Base-by-base conservation (phyloP, 2,329 filamentous ascomycete species). In the Simplicillium aogashimaense region DNA sequence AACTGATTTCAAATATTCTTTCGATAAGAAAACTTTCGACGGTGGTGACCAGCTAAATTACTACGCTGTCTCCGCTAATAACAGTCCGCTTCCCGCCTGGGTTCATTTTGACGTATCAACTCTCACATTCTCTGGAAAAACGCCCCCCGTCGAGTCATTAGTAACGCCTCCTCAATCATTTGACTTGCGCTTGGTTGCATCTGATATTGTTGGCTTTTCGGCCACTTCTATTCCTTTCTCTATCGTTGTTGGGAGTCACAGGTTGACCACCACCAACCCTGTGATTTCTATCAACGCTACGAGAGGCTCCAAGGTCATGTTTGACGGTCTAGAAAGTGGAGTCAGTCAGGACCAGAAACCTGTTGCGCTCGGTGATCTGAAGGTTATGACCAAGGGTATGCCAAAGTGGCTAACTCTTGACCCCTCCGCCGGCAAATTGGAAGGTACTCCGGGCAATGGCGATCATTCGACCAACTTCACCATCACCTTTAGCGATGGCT, bases 61-160 rank as follows among this genome's bases (percentile, higher is more conserved):
- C 58, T 90, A 92, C 54, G 85, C 86, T 8, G 78, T 83, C 3
- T 83, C 85, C 4, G 70, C 69, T 5, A 75, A 90, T 52, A 84
- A 85, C 52, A 85, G 83, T n/a, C 87, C 88, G 29, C 64, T 95
- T 29, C 88, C 88, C 15, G 81, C 86, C 1, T 95, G 88, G 88
- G 66, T 94, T 35, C 64, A 65, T n/a, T 95, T 95, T 52, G 74
- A 92, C 49, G 55, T 72, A 1, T 55, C 55, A 2, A 67, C 60
- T 1, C 63, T 94, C 31, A 70, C 69, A 1, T 94, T 94, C 50
- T 75, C 73, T 1, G 88, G 88, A 17, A 74, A 63, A 29, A 83
- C 82, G 2, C 87, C 86, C 1, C 64, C 78, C 1, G 67, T 78
- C 36, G 72, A 75, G 43, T 77, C 76, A 20, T 65, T 82, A 9